These are phyloP conservation scores for Conticribra weissflogii DNA, from an alignment of 108 stramenopile species.

Conservation along the genomic window DNA sequence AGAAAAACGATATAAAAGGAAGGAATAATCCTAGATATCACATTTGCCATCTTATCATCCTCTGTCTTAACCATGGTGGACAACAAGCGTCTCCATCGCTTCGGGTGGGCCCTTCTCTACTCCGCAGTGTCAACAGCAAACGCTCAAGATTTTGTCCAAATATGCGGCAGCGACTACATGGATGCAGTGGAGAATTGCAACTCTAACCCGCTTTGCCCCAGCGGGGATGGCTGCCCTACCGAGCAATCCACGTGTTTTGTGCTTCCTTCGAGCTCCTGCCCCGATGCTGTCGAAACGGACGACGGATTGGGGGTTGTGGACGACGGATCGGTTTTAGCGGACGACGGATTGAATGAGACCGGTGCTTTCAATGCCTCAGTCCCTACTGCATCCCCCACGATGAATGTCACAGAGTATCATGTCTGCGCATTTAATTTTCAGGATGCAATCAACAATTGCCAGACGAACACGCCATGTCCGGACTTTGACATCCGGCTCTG, in stretches of 20 bases:
- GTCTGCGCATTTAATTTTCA: constrained; percentile 10
- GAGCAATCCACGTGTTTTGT: constrained; percentile 15
- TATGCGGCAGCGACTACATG: constrained; percentile 24
- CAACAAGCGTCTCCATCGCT: background rate
- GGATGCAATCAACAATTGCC: constrained; percentile 17
- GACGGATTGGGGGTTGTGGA: no score
- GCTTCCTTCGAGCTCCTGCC: constrained; percentile 9
- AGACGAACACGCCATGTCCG: background rate
- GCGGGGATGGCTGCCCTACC: constrained; percentile 24
- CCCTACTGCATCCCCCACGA: background rate
- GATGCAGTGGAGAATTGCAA: constrained; percentile 21
- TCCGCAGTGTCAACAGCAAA: background rate
- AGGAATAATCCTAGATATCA: no score
- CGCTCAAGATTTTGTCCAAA: constrained; percentile 11
- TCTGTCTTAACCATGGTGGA: background rate
- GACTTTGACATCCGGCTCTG: background rate
- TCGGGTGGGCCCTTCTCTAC: background rate
- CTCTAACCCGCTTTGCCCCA: constrained; percentile 14
- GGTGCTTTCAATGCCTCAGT: background rate
- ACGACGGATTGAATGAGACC: background rate
- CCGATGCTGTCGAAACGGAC: background rate
- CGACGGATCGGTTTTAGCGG: no score
- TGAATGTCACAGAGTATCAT: background rate
- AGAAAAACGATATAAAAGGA: no score
- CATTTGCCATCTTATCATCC: no score